Evolutionary conservation across 306 rosid genomes (phyloP), one percentile per base, ranked within the genome.

Genomic region (Ziziphus jujuba): DNA sequence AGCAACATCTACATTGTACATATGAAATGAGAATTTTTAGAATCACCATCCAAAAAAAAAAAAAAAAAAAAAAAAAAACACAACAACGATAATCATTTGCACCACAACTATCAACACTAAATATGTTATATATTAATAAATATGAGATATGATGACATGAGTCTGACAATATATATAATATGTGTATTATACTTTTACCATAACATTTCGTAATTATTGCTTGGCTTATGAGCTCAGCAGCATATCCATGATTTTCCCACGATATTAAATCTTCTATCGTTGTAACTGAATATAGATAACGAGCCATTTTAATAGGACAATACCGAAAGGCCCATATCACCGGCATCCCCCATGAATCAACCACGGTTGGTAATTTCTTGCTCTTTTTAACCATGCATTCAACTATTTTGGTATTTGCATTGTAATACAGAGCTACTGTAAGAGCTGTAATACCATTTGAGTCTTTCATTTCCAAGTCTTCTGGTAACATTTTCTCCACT

Each of bases 331-430:
- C 74, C 10, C 2, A 0, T 24, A 57, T 0, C 4, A 45, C 19
- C 11, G 74, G 74, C 0, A 12, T 0, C 15, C 0, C 20, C 0
- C 2, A 1, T 3, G 5, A 0, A 8, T 1, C 23, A 5, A 40
- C 2, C 1, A 47, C 25, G 22, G 21, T 6, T 2, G 14, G 24
- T 15, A 71, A 10, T 12, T 35, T 23, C 0, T 12, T 25, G 61
- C 53, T 63, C 63, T 56, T 63, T 28, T 54, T 6, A 4, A 62
- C 21, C 47, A 72, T 20, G 63, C 19, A 19, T 24, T 45, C 25
- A 0, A 19, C 76, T 21, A 62, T 31, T 8, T 54, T 22, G 1
- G 6, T 28, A 34, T 13, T 11, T 1, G 23, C 59, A 13, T 28
- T 28, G 33, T 28, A 28, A 28, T 28, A 4, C n/a, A 9, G 17